phyloP scores from a whole-genome alignment of 169 alveolate species.

The Neospora caninum region DNA sequence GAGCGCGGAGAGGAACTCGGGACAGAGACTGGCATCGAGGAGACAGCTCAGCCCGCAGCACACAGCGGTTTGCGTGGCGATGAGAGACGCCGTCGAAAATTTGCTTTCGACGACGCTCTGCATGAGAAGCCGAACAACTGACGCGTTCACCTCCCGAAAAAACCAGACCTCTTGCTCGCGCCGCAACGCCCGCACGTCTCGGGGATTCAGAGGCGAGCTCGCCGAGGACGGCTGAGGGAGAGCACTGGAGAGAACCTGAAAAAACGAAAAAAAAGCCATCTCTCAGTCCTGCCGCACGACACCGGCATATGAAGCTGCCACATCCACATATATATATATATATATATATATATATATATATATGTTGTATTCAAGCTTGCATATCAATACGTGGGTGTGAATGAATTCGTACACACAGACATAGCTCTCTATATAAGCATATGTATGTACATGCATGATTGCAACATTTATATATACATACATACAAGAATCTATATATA shows the following conservation, averaged over 20 bases:
- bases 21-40: slow-evolving; percentile 45
- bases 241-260: not conserved
- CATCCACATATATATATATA: too few species aligned
- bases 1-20: slow-evolving; percentile 26
- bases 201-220: not conserved
- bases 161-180: not conserved
- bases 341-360: too few species aligned
- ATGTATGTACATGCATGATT: not conserved
- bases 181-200: not conserved
- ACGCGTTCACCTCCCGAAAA: not conserved
- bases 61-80: slow-evolving; percentile 62
- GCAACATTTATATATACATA: not conserved
- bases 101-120: slow-evolving; percentile 40
- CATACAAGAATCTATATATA: too few species aligned
- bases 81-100: slow-evolving; percentile 44
- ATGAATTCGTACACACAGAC: not conserved
- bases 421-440: not conserved
- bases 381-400: too few species aligned
- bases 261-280: not conserved
- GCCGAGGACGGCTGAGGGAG: not conserved
- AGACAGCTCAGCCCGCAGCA: slow-evolving; percentile 57
- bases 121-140: not conserved
- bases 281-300: too few species aligned
- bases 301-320: too few species aligned
- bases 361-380: too few species aligned